phyloP scores from a whole-genome alignment of 2,329 filamentous ascomycete genomes.

The Clarireedia homoeocarpa region DNA sequence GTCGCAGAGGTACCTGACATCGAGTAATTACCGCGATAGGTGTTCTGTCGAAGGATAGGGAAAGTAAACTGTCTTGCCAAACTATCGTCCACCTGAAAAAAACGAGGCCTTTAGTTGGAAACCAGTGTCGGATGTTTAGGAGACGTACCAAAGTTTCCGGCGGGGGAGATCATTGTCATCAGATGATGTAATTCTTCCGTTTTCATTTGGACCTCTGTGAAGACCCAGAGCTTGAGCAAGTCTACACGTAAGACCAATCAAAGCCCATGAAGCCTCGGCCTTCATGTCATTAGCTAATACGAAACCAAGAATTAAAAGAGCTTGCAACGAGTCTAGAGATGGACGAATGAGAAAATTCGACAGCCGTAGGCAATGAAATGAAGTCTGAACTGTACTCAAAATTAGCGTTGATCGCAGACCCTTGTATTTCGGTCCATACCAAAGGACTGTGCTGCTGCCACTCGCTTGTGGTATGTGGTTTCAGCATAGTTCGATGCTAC shows the following conservation, averaged over 20 bases:
- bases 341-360: slow-evolving; percentile 57
- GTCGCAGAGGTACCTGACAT: slow-evolving; percentile 43
- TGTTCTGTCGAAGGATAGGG: slow-evolving; percentile 57
- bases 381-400: slow-evolving; percentile 30
- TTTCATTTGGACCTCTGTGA: slow-evolving; percentile 34
- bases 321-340: slow-evolving; percentile 59
- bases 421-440: slow-evolving; percentile 32
- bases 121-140: neutral
- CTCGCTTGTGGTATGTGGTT: slow-evolving; percentile 42
- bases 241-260: slow-evolving; percentile 55
- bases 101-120: slow-evolving; percentile 6
- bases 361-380: slow-evolving; percentile 55
- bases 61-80: slow-evolving; percentile 60
- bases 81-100: slow-evolving; percentile 48
- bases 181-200: slow-evolving; percentile 17
- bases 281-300: slow-evolving; percentile 63
- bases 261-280: slow-evolving; percentile 58
- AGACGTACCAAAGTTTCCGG: slow-evolving; percentile 26
- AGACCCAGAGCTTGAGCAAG: slow-evolving; percentile 58
- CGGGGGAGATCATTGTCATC: slow-evolving; percentile 26
- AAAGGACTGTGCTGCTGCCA: slow-evolving; percentile 35
- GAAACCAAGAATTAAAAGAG: slow-evolving; percentile 53
- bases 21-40: slow-evolving; percentile 47
- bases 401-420: neutral
- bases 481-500: slow-evolving; percentile 61